Evolutionary conservation across 108 stramenopile genomes (phyloP).

Genomic region (Bacterosira constricta): DNA sequence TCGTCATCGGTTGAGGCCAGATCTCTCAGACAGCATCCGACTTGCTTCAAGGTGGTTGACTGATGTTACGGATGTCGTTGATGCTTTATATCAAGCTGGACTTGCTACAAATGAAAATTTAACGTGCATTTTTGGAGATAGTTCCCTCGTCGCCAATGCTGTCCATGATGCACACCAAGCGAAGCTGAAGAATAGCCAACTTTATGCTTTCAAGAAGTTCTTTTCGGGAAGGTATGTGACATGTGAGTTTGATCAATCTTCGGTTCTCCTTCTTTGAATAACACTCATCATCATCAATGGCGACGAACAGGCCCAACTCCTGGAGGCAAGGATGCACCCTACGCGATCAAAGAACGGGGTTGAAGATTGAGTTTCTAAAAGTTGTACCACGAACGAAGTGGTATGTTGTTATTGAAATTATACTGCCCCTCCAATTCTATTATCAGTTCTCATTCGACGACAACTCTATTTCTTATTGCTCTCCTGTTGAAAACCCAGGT

Average conservation of each 20-base stretch:
- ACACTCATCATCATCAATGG: too few relatives aligned
- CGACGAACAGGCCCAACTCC: too few relatives aligned
- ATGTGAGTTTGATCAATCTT: too few relatives aligned
- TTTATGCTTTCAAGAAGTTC: not conserved
- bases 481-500: too few relatives aligned
- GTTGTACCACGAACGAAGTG: not conserved
- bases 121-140: not conserved
- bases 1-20: not conserved
- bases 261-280: too few relatives aligned
- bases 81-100: not conserved
- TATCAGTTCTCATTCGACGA: too few relatives aligned
- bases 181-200: not conserved
- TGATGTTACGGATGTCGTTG: slow-evolving; percentile 8
- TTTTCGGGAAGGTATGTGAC: not conserved
- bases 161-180: not conserved
- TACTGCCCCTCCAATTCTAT: too few relatives aligned
- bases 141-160: not conserved
- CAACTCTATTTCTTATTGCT: too few relatives aligned
- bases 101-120: slow-evolving; percentile 1
- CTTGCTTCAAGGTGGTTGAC: not conserved
- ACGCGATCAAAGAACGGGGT: not conserved
- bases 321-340: not conserved
- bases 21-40: slow-evolving; percentile 1
- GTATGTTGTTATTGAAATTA: too few relatives aligned
- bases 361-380: not conserved